Conservation (phyloP, 2,329 filamentous ascomycete species). For the Aureobasidium namibiae region DNA sequence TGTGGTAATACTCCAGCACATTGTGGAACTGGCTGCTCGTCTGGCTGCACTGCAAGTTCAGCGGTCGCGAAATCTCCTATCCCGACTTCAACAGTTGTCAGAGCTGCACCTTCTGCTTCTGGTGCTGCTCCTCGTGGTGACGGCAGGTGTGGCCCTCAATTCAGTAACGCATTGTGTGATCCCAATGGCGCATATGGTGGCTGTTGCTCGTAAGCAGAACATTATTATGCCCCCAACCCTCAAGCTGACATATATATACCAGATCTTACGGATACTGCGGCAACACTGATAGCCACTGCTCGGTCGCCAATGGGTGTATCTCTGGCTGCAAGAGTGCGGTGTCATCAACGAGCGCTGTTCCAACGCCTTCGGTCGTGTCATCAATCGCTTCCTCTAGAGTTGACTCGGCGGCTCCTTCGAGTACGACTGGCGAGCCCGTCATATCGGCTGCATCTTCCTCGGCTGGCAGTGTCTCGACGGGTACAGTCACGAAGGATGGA, state of each 20-base stretch:
- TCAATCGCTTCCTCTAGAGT: conserved; percentile 12
- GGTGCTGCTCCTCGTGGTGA: conserved; percentile 22
- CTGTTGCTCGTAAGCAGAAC: conserved; percentile 25
- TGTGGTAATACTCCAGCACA: conserved; percentile 36
- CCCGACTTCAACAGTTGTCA: background rate
- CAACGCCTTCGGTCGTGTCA: background rate
- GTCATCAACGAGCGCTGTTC: conserved; percentile 14
- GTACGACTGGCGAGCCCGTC: conserved; percentile 19
- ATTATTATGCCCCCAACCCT: too few relatives aligned
- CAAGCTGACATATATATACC: conserved; percentile 12
- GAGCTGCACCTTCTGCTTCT: background rate
- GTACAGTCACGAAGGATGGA: conserved; percentile 41
- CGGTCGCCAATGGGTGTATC: conserved; percentile 28
- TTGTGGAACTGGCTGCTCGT: conserved; percentile 30
- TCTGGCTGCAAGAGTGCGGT: conserved; percentile 29
- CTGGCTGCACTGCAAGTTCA: conserved; percentile 23
- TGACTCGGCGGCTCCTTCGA: conserved; percentile 15
- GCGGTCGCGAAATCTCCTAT: background rate
- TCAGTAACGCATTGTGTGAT: conserved; percentile 32
- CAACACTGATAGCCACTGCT: conserved; percentile 27
- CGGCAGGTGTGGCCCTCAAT: conserved; percentile 34
- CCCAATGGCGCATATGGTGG: conserved; percentile 31
- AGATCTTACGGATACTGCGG: conserved; percentile 24
- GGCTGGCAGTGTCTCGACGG: conserved; percentile 23
- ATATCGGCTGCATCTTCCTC: conserved; percentile 21